Base-by-base conservation (phyloP, 1,284 basidiomycete genomes). In the Moesziomyces antarcticus region DNA sequence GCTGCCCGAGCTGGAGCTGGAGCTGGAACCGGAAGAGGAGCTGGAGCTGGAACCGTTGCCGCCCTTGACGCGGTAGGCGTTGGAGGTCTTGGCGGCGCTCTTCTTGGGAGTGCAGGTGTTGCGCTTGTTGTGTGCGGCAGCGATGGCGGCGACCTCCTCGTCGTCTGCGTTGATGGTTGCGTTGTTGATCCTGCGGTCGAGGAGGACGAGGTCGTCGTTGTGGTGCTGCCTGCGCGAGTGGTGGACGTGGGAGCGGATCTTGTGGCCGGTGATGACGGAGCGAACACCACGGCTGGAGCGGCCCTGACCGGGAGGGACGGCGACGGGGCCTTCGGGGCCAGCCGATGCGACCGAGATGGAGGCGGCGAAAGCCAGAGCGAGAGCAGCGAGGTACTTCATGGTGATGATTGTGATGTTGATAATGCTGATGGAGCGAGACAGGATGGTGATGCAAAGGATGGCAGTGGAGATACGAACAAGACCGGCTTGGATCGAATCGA, bases 241-340 rank as follows among this genome's bases (percentile, higher is more conserved):
- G 62, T 71, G 73, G 14, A 53, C 51, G 46, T 75, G 73, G 11
- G 63, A 67, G 18, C 73, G 73, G 40, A 75, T 71, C 68, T 75
- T 75, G 56, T 71, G 73, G 33, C 73, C 73, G n/a, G 73, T 71
- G 57, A 75, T 68, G 56, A 75, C 60, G 64, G 64, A 66, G 14
- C 69, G 68, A 43, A 75, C 59, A 52, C 68, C 65, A 25, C 57
- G 60, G 52, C 50, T 69, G 64, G 57, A 60, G 21, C 64, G 68
- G 37, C 73, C 64, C 43, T 75, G 73, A 49, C 68, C 73, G n/a
- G 65, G 68, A 41, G 65, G 61, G 46, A 69, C 24, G 52, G 65
- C 58, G 18, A 69, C 45, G 46, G 57, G 47, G 5, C 40, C 27
- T 25, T 73, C 70, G 18, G 59, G 56, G 45, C 55, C 56, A 40